Evolutionary conservation across 192 early-diverging fungal genomes (phyloP), one percentile per base, ranked within the genome.

Genomic region (Rhizophagus clarus): DNA sequence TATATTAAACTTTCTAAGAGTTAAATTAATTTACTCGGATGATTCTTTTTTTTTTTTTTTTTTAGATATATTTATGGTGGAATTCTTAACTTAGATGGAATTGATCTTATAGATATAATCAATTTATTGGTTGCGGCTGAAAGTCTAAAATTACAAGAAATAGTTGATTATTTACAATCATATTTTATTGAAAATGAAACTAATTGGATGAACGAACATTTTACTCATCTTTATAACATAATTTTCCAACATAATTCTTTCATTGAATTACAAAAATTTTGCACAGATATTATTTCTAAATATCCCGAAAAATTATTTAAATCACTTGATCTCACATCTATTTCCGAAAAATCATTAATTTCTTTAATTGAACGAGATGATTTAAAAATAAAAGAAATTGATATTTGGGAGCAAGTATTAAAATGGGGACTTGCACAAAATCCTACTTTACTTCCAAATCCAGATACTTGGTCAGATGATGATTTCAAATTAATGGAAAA

Each of bases 61-160:
- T 28, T 10, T 62, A 76, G 74, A 31, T 76, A 76, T 20, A 76
- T 76, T 20, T 76, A 76, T 61, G 24, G 56, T 61, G 74, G 74
- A 3, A 49, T 24, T 17, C 60, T 76, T 61, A 11, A 29, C 10
- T 32, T 76, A 10, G 74, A 76, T 61, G 17, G 29, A 37, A 14
- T 45, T 37, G 37, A 76, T 3, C 24, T 37, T 14, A 28, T n/a
- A 17, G 32, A 61, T 63, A 42, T 76, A 8, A 34, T 76, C 15
- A 56, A 60, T 28, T 34, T 76, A n/a, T 63, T 76, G 17, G 31
- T 76, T 32, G 56, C 74, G 12, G 49, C 74, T 22, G 56, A 76
- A n/a, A 56, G 61, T 31, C 34, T 76, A 20, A 61, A 24, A 12
- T 28, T 76, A 17, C 26, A 76, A 63, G 74, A 76, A 76, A 34